Evolutionary conservation across 371 early-diverging fungal genomes (phyloP), one percentile per base, ranked within the genome.

Genomic region (Mucor saturninus): DNA sequence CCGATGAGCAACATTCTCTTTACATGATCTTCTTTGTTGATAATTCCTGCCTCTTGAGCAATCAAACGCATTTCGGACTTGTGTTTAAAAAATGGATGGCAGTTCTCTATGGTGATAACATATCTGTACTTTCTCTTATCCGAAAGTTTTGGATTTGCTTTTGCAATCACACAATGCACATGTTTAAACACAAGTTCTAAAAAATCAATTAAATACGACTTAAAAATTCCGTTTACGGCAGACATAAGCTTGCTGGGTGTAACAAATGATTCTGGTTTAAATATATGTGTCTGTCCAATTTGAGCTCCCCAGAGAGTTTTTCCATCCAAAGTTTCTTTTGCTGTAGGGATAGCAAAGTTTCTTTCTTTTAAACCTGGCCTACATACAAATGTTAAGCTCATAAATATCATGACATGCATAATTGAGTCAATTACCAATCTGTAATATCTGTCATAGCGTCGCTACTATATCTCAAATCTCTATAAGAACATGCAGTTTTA

Each of bases 71-170:
- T 56, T 3, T 56, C 42, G 3, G 40, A 40, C 30, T 62, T 62
- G 42, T 35, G 30, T 11, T 55, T 29, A 15, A 56, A 62, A 13
- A 62, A 62, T 13, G 30, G 38, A 31, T 56, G 56, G 7, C 63
- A 48, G 28, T 62, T 62, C 32, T 62, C 63, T 56, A 62, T 62
- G 56, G 63, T 62, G 8, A 62, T 50, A 26, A 56, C 48, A 39
- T 50, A 62, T 62, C 63, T 38, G 11, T 40, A 56, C 29, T 42
- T 56, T 3, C 14, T n/a, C 11, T n/a, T 38, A 5, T 62, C 14
- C 6, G 38, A 9, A 5, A 28, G 30, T 4, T 38, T n/a, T 2
- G 15, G 31, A 13, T 48, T 37, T 1, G n/a, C 2, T 2, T 38
- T 32, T 0, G 15, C 28, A n/a, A 50, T 50, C 1, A 28, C 13